Base-by-base conservation (phyloP, 2,329 filamentous ascomycete species). In the Aspergillus fructus region DNA sequence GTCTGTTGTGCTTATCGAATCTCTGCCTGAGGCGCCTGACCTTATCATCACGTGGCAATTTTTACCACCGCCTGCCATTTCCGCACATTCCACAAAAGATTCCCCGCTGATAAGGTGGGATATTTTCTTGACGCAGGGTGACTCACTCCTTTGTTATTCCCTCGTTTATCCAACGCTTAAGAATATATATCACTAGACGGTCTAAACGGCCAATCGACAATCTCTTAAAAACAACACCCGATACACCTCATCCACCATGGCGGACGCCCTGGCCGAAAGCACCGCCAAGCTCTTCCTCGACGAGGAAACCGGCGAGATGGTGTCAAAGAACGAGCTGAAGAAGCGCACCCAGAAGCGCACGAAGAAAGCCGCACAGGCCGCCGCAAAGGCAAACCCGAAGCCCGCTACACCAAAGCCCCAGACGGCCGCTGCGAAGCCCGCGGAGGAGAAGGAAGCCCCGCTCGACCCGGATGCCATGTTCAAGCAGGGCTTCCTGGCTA, bases 401-500 rank as follows among this genome's bases (percentile, higher is more conserved):
- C 49, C 59, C 39, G 70, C 69, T 73, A 21, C 57, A 59, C 64
- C 51, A 52, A 71, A 70, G 45, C 60, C 48, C 41, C 27, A 30
- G 27, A 37, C 24, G 39, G 24, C 51, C 33, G 49, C 49, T 43
- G 62, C 66, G 12, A 68, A 68, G 48, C 59, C 57, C 2, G 50
- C 47, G 8, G 61, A 63, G 52, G 59, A 63, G 12, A 59, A 63
- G 52, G 59, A 63, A 27, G 41, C 56, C 19, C 53, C 58, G n/a
- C 53, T 64, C 47, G 78, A 81, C 48, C 77, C 78, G 0, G 82
- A 90, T 61, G 80, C 83, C 63, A 92, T 93, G 84, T 93, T 93
- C 80, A 90, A 90, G 76, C 83, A 86, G 68, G 90, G 89, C 40
- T 93, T 91, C 76, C 81, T 93, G 37, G 80, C 83, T 51, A 85